A percentile compares a stretch with the other conserved stretches of the same genome.
Conservation (phyloP, 2,329 filamentous ascomycete genomes). For the Xylariaceae sp. region DNA sequence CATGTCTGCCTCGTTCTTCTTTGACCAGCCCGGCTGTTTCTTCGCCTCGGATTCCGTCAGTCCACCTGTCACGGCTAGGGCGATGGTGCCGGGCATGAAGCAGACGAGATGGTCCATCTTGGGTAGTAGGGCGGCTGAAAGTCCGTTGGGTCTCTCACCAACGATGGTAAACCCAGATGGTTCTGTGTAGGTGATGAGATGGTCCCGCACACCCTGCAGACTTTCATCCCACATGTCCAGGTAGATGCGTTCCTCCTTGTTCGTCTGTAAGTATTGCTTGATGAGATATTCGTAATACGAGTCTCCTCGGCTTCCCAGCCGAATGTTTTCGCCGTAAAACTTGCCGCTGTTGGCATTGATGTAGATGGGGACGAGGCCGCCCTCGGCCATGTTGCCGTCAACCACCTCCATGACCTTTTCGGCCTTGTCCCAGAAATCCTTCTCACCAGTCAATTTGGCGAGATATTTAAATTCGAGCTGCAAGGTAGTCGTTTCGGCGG, state of each 20-base stretch:
- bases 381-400: constrained; percentile 74
- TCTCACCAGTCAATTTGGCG: constrained; percentile 89
- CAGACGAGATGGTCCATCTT: constrained; percentile 99
- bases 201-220: constrained; percentile 80
- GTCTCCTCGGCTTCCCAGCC: constrained; percentile 89
- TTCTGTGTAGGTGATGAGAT: constrained; percentile 85
- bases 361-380: constrained; percentile 89
- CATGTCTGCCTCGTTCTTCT: constrained; percentile 83
- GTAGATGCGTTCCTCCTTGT: constrained; percentile 80
- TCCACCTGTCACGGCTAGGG: constrained; percentile 80
- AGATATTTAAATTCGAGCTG: constrained; percentile 98
- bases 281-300: constrained; percentile 99
- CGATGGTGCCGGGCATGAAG: constrained; percentile 96
- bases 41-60: constrained; percentile 71
- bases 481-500: constrained; percentile 85
- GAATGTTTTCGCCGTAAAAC: constrained; percentile 83
- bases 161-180: constrained; percentile 82
- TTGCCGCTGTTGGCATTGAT: constrained; percentile 75
- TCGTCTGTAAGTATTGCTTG: constrained; percentile 96
- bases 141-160: constrained; percentile 76
- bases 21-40: constrained; percentile 69
- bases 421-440: constrained; percentile 85
- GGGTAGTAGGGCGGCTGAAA: constrained; percentile 64
- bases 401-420: constrained; percentile 91
- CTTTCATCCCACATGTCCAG: constrained; percentile 90